These are phyloP conservation scores for Seiridium cupressi DNA, from an alignment of 2,329 filamentous ascomycete species.

Conservation along the genomic window DNA sequence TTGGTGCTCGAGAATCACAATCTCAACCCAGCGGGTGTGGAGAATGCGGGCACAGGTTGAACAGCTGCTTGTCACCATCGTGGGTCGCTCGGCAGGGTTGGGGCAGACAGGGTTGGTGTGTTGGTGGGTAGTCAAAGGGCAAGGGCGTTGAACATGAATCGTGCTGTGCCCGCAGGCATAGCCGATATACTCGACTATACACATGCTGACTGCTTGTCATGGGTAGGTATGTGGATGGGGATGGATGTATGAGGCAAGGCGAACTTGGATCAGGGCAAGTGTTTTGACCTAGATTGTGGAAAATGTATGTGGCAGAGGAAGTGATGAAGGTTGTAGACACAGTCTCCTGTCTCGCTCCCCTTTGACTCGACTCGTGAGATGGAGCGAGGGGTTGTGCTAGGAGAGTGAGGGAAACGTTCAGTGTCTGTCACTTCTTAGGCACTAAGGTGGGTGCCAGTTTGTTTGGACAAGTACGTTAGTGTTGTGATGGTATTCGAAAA, in stretches of 20 bases:
- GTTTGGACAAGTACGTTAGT: no score
- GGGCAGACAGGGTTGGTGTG: conserved; percentile 34
- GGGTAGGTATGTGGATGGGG: neutral
- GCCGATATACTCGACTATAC: conserved; percentile 42
- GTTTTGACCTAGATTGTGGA: no score
- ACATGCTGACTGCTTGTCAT: conserved; percentile 32
- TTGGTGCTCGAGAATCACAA: conserved; percentile 39
- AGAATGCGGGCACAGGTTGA: conserved; percentile 34
- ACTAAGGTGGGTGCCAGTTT: no score
- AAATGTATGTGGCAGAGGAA: no score
- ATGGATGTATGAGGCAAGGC: neutral
- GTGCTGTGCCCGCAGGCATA: conserved; percentile 48
- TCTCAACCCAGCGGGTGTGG: conserved; percentile 36
- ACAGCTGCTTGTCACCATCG: conserved; percentile 34
- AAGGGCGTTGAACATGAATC: conserved; percentile 35
- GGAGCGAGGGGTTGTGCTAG: no score
- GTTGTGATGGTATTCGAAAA: no score
- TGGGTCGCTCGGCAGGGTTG: conserved; percentile 25
- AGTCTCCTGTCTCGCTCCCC: no score
- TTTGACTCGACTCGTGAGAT: no score
- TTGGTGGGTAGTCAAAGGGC: conserved; percentile 38
- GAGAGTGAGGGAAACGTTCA: no score
- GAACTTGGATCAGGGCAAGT: no score
- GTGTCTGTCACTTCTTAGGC: no score
- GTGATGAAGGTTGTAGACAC: no score